Evolutionary conservation across 2,329 filamentous ascomycete genomes (phyloP).

Genomic region (Aspergillus transmontanensis): DNA sequence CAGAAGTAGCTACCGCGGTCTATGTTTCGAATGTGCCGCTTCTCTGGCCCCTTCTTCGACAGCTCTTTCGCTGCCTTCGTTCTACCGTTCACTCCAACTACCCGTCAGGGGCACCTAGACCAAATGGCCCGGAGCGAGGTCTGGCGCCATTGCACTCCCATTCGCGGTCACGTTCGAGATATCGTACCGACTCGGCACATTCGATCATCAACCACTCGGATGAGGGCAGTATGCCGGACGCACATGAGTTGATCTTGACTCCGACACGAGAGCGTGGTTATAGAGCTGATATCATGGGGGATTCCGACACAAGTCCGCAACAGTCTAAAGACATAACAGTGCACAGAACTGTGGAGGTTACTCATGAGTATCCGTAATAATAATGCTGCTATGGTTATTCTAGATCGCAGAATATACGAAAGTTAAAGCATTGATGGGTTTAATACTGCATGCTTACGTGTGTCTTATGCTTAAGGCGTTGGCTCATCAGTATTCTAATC

Average conservation of each 20-base stretch:
- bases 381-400: no score
- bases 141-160: neutral
- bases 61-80: neutral
- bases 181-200: neutral
- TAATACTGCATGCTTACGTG: neutral
- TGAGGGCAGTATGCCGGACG: neutral
- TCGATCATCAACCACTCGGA: neutral
- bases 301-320: neutral
- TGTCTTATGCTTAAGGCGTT: neutral
- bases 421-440: neutral
- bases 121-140: neutral
- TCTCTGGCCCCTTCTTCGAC: constrained; percentile 3
- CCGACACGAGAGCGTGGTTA: neutral
- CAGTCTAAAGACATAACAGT: neutral
- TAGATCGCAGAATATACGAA: neutral
- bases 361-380: neutral
- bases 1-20: constrained; percentile 1
- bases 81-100: neutral
- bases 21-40: constrained; percentile 2
- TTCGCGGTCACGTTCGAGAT: neutral
- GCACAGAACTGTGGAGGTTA: neutral
- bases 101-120: neutral
- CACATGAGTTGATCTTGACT: neutral
- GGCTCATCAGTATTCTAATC: no score
- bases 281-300: neutral